These are phyloP conservation scores for Pseudocercospora eumusae DNA, from an alignment of 2,329 filamentous ascomycete genomes.

Conservation along the genomic window DNA sequence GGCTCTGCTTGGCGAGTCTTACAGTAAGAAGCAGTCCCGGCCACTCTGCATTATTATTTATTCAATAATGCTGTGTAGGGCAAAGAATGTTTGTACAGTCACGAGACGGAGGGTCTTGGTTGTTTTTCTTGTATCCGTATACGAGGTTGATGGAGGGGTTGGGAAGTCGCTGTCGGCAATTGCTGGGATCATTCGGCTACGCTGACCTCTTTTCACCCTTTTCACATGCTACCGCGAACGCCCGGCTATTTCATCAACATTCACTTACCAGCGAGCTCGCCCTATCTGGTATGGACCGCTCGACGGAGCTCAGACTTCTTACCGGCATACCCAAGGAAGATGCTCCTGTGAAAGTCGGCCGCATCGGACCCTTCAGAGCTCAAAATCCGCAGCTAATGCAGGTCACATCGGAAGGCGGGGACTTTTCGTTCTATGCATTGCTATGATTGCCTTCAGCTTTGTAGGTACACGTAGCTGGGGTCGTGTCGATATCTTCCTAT, in stretches of 20 bases:
- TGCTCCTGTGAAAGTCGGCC: background rate
- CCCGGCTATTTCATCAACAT: background rate
- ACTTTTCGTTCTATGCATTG: background rate
- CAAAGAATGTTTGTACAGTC: slow-evolving; percentile 1
- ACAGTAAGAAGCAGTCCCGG: background rate
- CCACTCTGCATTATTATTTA: no score
- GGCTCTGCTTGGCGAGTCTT: slow-evolving; percentile 2
- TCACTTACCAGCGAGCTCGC: background rate
- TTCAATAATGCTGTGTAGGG: background rate
- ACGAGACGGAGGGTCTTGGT: background rate
- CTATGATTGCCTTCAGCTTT: background rate
- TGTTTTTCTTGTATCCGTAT: slow-evolving; percentile 6
- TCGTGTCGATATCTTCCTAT: background rate
- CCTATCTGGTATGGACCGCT: background rate
- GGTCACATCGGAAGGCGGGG: background rate
- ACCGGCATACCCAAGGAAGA: background rate
- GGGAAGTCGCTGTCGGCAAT: slow-evolving; percentile 2
- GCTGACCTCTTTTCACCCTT: background rate
- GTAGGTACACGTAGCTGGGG: background rate
- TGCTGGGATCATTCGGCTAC: background rate
- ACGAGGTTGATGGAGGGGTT: slow-evolving; percentile 1
- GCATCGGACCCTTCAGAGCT: background rate
- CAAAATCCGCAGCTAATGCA: background rate
- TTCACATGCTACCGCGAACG: background rate
- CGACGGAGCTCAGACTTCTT: background rate